phyloP scores from a whole-genome alignment of 306 rosid genomes.

The Crataegus laevigata region DNA sequence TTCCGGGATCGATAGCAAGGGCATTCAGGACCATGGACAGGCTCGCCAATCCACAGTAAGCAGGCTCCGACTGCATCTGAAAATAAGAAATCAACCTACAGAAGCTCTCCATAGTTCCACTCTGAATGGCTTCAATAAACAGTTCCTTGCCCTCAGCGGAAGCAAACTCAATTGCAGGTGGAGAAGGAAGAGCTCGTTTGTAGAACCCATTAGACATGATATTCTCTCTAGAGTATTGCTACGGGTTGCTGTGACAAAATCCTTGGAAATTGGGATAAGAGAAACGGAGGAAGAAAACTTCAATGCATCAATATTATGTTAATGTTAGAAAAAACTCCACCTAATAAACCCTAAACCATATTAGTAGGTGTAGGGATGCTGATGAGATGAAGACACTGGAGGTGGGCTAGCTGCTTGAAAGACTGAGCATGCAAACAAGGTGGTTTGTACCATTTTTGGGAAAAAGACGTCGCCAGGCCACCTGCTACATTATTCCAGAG shows the following conservation, averaged over 20 bases:
- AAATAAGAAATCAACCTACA: slow-evolving; percentile 79
- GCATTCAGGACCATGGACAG: slow-evolving; percentile 85
- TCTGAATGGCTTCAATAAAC: slow-evolving; percentile 55
- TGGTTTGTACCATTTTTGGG: too few relatives aligned
- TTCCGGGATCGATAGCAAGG: slow-evolving; percentile 88
- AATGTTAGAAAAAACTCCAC: too few relatives aligned
- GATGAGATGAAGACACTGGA: too few relatives aligned
- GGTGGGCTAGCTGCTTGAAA: too few relatives aligned
- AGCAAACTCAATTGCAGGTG: slow-evolving; percentile 30
- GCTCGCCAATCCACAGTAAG: slow-evolving; percentile 74
- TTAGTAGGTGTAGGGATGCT: too few relatives aligned
- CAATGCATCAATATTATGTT: too few relatives aligned
- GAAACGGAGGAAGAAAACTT: background rate
- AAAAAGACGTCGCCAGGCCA: too few relatives aligned
- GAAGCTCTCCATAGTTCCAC: slow-evolving; percentile 77
- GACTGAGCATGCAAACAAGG: too few relatives aligned
- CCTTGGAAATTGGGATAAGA: background rate
- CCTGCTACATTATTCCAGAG: too few relatives aligned
- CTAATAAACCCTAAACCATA: too few relatives aligned
- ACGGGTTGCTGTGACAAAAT: background rate
- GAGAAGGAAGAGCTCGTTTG: slow-evolving; percentile 24
- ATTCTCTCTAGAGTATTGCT: background rate
- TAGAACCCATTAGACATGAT: slow-evolving; percentile 14
- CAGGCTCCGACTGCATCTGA: slow-evolving; percentile 95
- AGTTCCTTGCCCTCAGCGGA: slow-evolving; percentile 41